Evolutionary conservation across 768 basidiomycete genomes (phyloP), one percentile per base, ranked within the genome.

Genomic region (Crassisporium funariophilum): DNA sequence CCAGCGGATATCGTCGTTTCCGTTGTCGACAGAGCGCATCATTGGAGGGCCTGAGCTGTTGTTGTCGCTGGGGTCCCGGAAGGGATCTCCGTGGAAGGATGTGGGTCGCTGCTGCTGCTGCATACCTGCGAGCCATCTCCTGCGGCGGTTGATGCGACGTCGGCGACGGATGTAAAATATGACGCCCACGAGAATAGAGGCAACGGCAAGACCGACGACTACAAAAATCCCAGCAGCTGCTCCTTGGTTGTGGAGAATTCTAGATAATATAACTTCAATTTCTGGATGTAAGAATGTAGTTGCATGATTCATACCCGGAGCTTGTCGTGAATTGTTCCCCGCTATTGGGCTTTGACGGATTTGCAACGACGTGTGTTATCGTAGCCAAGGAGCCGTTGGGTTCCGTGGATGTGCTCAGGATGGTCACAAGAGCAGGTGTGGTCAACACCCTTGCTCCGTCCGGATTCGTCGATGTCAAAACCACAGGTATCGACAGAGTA

Each of bases 181-280:
- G n/a, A 75, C 52, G 7, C 74, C 75, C 7, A 76, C 62, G 6
- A 73, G 54, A 17, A 83, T 51, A 0, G 71, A 73, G 1, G 78
- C 73, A 4, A 75, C 68, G 27, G 76, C 65, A 16, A 91, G 58
- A 5, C 84, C 88, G 34, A 85, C 75, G 9, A 74, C 81, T 5
- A 86, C 73, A 62, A 91, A 91, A n/a, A 83, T 79, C 5, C 85
- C 88, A 2, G 83, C 81, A 3, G 89, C 82, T 8, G 83, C 83
- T 2, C 83, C 81, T 21, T 72, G 81, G 59, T 91, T 83, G 36
- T 70, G 66, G 55, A 89, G 78, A 66, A 90, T 84, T 9, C 81
- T 83, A 45, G 13, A 31, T 37, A 1, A 12, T 15, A 20, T 31
- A 46, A 34, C 34, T 15, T n/a, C 17, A 39, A 22, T 41, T 31